Base-by-base conservation (phyloP, 2,329 filamentous ascomycete species). In the Periconia digitata region DNA sequence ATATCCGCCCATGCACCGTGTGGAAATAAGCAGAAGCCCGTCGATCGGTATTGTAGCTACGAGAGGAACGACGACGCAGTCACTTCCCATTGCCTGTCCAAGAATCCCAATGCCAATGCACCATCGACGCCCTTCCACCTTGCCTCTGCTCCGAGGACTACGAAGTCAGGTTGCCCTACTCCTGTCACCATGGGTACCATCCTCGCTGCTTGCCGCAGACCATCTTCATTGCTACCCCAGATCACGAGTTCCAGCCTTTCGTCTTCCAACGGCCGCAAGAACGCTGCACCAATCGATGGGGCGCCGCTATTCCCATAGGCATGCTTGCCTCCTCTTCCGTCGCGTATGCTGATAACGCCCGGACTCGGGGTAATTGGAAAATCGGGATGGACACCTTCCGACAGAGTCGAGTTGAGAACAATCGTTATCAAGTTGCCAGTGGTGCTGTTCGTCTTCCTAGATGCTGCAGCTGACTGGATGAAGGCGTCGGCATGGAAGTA, bases 131-230 rank as follows among this genome's bases (percentile, higher is more conserved):
- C 81, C 53, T 74, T 75, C 76, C 76, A 80, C 47, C 72, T 69
- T 60, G 76, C 76, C 20, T 64, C 71, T 44, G 67, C 58, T 37
- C 75, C 71, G 22, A 79, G 55, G 2, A 84, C 62, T 4, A 84
- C 69, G 55, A 82, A 83, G 55, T 84, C 80, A 12, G 82, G 81
- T 55, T 82, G 79, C 0, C 81, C 80, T 41, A 76, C 77, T 8
- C 82, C 81, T 16, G 81, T 80, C 43, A 83, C 62, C 55, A 78
- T 76, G 0, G 82, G 81, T 20, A 82, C 71, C 32, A 84, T 65
- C 23, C 80, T 73, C 4, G 78, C 75, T 35, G 79, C 81, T 46
- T 77, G 72, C 24, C 69, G 65, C 40, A 83, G 62, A 6, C 75
- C 77, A 18, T 69, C 64, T 18, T 66, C 63, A 62, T 82, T 77